Base-by-base conservation (phyloP, 2,329 filamentous ascomycete species). In the Monilinia aucupariae region DNA sequence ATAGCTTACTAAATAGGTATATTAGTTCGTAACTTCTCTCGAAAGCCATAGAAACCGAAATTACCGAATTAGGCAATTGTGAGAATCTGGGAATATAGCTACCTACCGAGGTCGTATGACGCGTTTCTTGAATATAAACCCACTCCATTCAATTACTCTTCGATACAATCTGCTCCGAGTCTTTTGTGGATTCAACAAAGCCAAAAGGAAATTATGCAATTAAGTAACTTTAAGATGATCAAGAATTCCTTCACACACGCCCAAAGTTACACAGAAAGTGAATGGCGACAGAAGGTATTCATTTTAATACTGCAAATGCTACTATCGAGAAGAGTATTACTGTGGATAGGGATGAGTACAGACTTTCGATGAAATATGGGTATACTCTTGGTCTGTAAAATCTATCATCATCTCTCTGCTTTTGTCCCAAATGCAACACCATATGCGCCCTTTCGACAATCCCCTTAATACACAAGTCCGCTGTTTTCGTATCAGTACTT, bases 401-500 rank as follows among this genome's bases (percentile, higher is more conserved):
- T 61, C 27, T 54, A 61, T 37, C 37, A 61, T 45, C 15, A 48
- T 45, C n/a, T 15, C 8, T 61, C 39, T 55, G 41, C 39, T n/a
- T 3, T 55, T 39, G 22, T 27, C 30, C 59, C 25, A 37, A n/a
- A 54, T 34, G n/a, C n/a, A 53, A 47, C 50, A 55, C 50, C 59
- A 32, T 30, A 48, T 61, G 37, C 50, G n/a, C 59, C 50, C 4
- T 34, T 27, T 55, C 32, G 7, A 13, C 1, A 22, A 27, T 20
- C 12, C 27, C 10, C 52, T 48, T 48, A 63, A 41, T 63, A 63
- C 30, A 60, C 59, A 66, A 62, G 63, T 30, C 63, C 64, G 32
- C 59, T 64, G 22, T 47, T 17, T 37, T 27, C 9, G 51, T 17
- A 17, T 53, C 32, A 54, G 43, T 62, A 59, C 2, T 34, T 32